phyloP scores from a whole-genome alignment of 176 grass and related monocot genomes.

The Paspalum vaginatum region DNA sequence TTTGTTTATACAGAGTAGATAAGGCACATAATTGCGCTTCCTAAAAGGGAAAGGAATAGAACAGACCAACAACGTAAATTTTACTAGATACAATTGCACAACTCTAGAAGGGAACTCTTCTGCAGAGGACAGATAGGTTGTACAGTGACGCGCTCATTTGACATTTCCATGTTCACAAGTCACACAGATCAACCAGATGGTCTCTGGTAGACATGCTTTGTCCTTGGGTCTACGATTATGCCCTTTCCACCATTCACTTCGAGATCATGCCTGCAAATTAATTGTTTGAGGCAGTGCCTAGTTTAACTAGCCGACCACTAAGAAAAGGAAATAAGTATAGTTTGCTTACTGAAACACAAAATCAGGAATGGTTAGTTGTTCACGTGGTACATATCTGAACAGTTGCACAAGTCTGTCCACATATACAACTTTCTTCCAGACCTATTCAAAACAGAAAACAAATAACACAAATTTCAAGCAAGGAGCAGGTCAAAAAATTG shows the following conservation, averaged over 20 bases:
- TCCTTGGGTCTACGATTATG: conserved; percentile 94
- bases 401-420: conserved; percentile 84
- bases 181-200: conserved; percentile 56
- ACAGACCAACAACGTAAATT: conserved; percentile 35
- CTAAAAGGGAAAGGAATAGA: conserved; percentile 33
- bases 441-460: conserved; percentile 48
- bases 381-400: conserved; percentile 91
- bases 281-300: conserved; percentile 26
- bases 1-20: conserved; percentile 33
- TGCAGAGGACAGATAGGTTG: conserved; percentile 19
- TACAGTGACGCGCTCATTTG: background rate
- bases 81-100: conserved; percentile 47
- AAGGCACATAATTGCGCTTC: conserved; percentile 26
- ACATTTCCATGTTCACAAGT: background rate
- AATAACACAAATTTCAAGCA: conserved; percentile 26
- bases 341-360: conserved; percentile 95
- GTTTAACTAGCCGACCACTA: conserved; percentile 1
- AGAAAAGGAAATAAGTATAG: background rate
- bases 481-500: conserved; percentile 1
- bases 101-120: conserved; percentile 35
- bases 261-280: conserved; percentile 76
- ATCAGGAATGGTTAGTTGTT: conserved; percentile 96
- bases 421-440: conserved; percentile 93
- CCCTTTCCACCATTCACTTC: conserved; percentile 98
- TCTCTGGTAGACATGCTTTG: conserved; percentile 94